These are phyloP conservation scores for Fusarium protoensiforme DNA, from an alignment of 2,329 filamentous ascomycete genomes.

Conservation along the genomic window DNA sequence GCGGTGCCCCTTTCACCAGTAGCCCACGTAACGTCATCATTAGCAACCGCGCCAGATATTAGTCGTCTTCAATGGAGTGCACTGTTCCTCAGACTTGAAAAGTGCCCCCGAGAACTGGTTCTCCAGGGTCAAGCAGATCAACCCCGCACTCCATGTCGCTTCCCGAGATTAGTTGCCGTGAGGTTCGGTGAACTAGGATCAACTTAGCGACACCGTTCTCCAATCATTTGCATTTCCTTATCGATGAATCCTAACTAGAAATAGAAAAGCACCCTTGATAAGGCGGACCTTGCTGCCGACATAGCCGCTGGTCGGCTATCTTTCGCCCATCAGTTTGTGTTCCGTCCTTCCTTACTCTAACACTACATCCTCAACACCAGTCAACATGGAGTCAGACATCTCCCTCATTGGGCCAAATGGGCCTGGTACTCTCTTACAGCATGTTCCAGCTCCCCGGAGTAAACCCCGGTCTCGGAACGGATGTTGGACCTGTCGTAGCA, in stretches of 20 bases:
- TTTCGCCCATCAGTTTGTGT: neutral
- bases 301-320: neutral
- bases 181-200: neutral
- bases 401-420: neutral
- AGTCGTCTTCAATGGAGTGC: too few relatives aligned
- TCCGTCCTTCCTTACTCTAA: neutral
- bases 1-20: too few relatives aligned
- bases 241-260: neutral
- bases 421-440: neutral
- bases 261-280: neutral
- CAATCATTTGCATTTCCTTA: neutral
- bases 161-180: neutral
- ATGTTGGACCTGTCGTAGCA: conserved; percentile 44
- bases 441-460: neutral
- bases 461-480: conserved; percentile 29
- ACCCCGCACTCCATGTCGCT: neutral
- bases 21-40: neutral
- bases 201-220: neutral
- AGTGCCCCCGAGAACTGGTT: neutral
- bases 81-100: neutral
- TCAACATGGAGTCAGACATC: neutral
- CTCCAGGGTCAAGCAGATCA: accelerated
- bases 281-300: neutral
- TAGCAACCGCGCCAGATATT: too few relatives aligned
- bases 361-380: neutral